Evolutionary conservation across 2,329 filamentous ascomycete species (phyloP), one percentile per base, ranked within the genome.

Genomic region (Trichophyton mentagrophytes): DNA sequence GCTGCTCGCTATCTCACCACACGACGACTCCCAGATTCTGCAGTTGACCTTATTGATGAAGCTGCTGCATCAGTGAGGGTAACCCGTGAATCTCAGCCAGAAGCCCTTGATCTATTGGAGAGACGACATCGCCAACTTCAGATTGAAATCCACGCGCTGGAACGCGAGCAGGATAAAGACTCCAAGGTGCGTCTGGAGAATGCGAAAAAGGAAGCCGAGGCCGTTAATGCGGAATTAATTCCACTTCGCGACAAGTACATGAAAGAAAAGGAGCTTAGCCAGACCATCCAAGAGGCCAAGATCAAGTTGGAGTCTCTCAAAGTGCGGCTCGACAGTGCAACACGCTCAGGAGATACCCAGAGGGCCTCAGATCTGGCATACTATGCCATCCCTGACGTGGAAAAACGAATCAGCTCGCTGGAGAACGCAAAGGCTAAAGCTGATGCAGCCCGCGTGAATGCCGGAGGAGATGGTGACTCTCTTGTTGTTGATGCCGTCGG

Each of bases 11-110:
- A 99, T 69, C 85, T 99, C 60, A 99, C 93, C 0, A 85, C 87
- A 57, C 84, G 93, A 66, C 85, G 93, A 70, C 83, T 99, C 64
- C 93, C 93, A 2, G 93, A 99, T 73, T 99, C 93, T 2, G 93
- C 93, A 22, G 95, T 99, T 63, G 93, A 99, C 71, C 79, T 99
- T 56, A 88, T 99, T 63, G 93, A 99, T 69, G 93, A 99, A 73
- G 93, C 93, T 42, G 91, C 93, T 0, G 92, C 93, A 1, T 93
- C 93, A n/a, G 93, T 99, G 62, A 84, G 90, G 61, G 95, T 99
- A 27, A 90, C 91, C 38, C 85, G 93, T 67, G 93, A 99, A 76
- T 99, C 93, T 1, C 91, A 97, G 69, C 93, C 93, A 2, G 93
- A 99, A 76, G 86, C 91, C 36, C 88, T 99, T 59, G 93, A 99